A percentile compares a stretch with the other conserved stretches of the same genome.
These are phyloP conservation scores for Tritrichomonas foetus DNA, from an alignment of 208 protist species.

Conservation along the genomic window DNA sequence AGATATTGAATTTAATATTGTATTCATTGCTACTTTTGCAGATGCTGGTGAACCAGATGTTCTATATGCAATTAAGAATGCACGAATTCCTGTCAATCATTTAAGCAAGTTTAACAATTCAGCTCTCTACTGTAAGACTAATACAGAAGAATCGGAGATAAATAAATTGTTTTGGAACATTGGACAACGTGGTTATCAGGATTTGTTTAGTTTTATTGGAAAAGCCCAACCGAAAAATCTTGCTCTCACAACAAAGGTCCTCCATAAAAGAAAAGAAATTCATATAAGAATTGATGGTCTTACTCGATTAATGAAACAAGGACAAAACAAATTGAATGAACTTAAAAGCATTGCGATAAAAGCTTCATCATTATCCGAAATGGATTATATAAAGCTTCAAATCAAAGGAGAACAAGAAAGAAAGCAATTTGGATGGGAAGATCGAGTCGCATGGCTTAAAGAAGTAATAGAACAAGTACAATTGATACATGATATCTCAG, in stretches of 20 bases:
- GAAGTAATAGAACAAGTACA: background rate
- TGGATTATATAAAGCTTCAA: background rate
- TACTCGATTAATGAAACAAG: background rate
- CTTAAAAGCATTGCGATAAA: background rate
- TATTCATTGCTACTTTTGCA: background rate
- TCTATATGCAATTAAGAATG: background rate
- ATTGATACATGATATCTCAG: too few species aligned
- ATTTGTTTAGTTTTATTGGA: background rate
- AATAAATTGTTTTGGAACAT: conserved; percentile 28
- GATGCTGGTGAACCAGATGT: background rate
- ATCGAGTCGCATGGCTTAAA: background rate
- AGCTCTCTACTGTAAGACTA: background rate
- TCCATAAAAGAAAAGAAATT: background rate
- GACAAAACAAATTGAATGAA: background rate
- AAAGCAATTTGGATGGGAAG: background rate
- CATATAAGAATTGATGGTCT: background rate
- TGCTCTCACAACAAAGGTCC: background rate
- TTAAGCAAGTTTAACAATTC: conserved; percentile 1
- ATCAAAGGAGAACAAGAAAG: background rate
- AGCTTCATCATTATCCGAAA: background rate
- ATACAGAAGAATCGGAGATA: background rate
- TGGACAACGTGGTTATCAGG: background rate
- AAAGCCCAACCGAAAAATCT: background rate
- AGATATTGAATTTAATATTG: conserved; percentile 27
- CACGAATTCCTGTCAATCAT: background rate